Evolutionary conservation across 2,329 filamentous ascomycete genomes (phyloP).

Genomic region (Fusarium napiforme): DNA sequence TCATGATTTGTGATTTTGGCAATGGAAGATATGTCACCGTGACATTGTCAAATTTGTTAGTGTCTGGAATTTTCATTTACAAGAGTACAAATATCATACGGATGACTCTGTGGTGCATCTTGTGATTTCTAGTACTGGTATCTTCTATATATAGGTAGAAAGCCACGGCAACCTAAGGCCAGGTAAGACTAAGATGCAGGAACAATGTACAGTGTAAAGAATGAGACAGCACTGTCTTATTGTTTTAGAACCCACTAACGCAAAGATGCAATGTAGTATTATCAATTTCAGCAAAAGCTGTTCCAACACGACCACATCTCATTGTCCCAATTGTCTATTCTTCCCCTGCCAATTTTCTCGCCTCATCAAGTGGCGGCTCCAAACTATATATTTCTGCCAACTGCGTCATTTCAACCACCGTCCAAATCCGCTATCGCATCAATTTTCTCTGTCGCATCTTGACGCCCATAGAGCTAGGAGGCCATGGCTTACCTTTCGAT

Average conservation of each 20-base stretch:
- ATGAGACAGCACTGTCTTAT: constrained; percentile 27
- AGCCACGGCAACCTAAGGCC: not conserved
- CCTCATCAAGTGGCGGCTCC: not conserved
- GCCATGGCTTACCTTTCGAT: constrained; percentile 43
- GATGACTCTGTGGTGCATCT: not conserved
- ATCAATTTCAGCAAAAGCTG: constrained; percentile 24
- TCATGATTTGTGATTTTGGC: not conserved
- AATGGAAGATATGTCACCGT: not conserved
- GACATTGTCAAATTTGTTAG: not conserved
- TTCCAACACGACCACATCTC: constrained; percentile 15
- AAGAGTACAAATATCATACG: not conserved
- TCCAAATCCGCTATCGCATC: not conserved
- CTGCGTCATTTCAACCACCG: not conserved
- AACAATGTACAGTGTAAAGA: constrained; percentile 22
- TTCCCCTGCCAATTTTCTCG: not conserved
- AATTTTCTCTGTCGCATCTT: constrained; percentile 3
- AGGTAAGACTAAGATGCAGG: not conserved
- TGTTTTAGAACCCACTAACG: constrained; percentile 30
- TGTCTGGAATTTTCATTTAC: not conserved
- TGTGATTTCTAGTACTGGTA: not conserved
- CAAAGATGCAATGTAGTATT: constrained; percentile 4
- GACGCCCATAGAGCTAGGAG: constrained; percentile 9
- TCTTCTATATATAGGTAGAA: not conserved
- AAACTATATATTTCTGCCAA: not conserved
- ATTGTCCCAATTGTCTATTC: not conserved